Evolutionary conservation across 169 alveolate genomes (phyloP).

Genomic region (Plasmodium gaboni): DNA sequence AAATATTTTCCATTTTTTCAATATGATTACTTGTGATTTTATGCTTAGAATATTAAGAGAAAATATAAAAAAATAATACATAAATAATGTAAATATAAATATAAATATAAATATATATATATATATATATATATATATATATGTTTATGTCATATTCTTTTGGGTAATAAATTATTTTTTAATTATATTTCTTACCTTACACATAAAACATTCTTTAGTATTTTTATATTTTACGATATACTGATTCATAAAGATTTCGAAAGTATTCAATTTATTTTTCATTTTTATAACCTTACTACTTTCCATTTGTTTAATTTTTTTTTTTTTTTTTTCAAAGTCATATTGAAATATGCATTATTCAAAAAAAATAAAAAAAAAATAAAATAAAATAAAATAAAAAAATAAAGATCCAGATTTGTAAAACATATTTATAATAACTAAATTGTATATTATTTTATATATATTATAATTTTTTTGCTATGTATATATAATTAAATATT

Average conservation of each 20-base stretch:
- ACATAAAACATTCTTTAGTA: slow-evolving; percentile 41
- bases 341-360: neutral
- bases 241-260: slow-evolving; percentile 53
- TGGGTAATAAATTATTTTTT: no score
- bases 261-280: slow-evolving; percentile 24
- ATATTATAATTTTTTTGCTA: no score
- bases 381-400: no score
- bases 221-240: slow-evolving; percentile 49
- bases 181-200: slow-evolving; percentile 26
- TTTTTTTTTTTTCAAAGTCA: neutral
- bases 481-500: no score
- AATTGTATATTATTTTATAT: no score
- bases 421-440: no score
- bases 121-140: neutral
- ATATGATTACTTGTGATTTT: slow-evolving; percentile 29
- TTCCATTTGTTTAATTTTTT: slow-evolving; percentile 13
- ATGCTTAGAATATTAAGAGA: slow-evolving; percentile 18
- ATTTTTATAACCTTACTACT: slow-evolving; percentile 3
- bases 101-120: neutral
- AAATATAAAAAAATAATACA: neutral
- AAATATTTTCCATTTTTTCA: slow-evolving; percentile 55
- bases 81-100: no score
- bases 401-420: no score
- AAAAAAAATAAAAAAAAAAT: neutral
- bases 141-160: neutral